A percentile compares a stretch with the other conserved stretches of the same genome.
phyloP scores from a whole-genome alignment of 2,329 filamentous ascomycete species.

The Colletotrichum navitas region DNA sequence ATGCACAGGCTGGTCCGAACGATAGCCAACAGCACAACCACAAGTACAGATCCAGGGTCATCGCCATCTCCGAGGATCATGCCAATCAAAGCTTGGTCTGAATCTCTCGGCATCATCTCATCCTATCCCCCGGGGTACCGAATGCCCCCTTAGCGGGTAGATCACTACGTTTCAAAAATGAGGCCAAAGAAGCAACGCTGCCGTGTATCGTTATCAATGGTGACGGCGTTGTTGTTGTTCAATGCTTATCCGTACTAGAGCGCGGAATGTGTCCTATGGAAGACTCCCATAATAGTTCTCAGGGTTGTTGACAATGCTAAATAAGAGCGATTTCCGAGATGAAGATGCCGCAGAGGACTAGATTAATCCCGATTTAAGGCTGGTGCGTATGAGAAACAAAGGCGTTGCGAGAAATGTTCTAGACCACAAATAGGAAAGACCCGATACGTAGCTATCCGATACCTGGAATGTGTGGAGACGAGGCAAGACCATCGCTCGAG shows the following conservation, averaged over 20 bases:
- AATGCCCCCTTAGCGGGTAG: constrained; percentile 6
- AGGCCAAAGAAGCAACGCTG: constrained; percentile 9
- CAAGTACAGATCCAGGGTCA: constrained; percentile 1
- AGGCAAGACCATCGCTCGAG: neutral
- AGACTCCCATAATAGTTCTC: neutral
- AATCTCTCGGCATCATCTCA: constrained; percentile 18
- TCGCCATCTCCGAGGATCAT: neutral
- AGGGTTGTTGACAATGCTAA: neutral
- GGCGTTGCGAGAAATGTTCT: constrained; percentile 12
- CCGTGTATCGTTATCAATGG: neutral
- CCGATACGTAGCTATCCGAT: constrained; percentile 15
- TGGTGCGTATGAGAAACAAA: constrained; percentile 24
- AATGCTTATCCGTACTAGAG: neutral
- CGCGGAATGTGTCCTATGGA: neutral
- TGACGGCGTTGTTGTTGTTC: neutral
- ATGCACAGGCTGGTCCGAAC: neutral
- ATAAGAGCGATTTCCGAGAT: neutral
- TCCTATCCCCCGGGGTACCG: neutral
- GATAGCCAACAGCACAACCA: neutral
- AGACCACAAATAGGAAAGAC: constrained; percentile 6
- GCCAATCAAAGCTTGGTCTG: neutral
- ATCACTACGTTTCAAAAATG: constrained; percentile 27
- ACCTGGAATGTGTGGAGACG: neutral
- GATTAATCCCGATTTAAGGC: constrained; percentile 17
- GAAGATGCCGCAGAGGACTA: neutral